Base-by-base conservation (phyloP, 768 basidiomycete species). In the Lactarius akahatsu region DNA sequence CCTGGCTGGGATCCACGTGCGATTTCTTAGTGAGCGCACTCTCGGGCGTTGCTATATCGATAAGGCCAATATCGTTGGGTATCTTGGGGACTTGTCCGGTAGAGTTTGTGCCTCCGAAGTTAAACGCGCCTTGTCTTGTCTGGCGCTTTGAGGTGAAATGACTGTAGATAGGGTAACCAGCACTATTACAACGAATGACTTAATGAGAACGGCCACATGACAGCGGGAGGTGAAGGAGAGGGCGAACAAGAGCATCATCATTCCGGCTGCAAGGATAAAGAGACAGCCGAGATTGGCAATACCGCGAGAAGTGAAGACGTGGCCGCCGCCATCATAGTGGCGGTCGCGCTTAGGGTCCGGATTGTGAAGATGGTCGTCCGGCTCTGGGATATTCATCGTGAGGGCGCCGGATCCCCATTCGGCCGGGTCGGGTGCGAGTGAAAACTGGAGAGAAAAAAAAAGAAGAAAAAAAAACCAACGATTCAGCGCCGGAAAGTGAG, bases 81-180 rank as follows among this genome's bases (percentile, higher is more conserved):
- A 80, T 74, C 38, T 71, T 63, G 2, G 82, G 43, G 63, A 79
- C 81, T 75, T 94, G 91, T 0, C 92, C 90, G 0, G 85, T 83
- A 3, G 85, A 80, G 68, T 93, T 93, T 71, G 83, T 85, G 2
- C 90, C 91, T 3, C 91, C 91, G 6, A 92, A 76, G 71, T 90
- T 90, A 77, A 87, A 92, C 10, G 82, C 89, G 2, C 85, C 78
- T 28, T 75, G 82, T 0, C 78, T 79, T 54, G 80, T 69, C 56
- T 64, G 81, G 47, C 71, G 76, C 61, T 74, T 78, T n/a, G 73
- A 74, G 23, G 78, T 66, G 59, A 86, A 77, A 67, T 85, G 81
- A 23, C 75, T 80, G 32, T 82, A 72, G 28, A 87, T 71, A 6
- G 87, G 86, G 67, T 79, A 85, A 11, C 80, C 85, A 6, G 63